phyloP scores from a whole-genome alignment of 192 early-diverging fungal species.

The Phycomyces blakesleeanus region DNA sequence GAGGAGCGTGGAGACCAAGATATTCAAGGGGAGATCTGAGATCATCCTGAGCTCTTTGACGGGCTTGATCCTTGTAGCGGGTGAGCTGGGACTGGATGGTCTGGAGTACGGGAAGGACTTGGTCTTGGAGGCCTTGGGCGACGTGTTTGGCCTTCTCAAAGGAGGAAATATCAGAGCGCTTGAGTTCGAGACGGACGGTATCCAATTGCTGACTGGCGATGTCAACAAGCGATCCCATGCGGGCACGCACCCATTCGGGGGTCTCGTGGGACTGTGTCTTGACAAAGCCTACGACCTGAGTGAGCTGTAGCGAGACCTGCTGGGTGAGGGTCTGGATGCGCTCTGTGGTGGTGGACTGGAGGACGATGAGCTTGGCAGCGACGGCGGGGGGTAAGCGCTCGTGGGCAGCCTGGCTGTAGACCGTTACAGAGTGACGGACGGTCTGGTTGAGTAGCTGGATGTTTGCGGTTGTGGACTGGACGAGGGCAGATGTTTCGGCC shows the following conservation, averaged over 20 bases:
- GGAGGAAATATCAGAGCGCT: conserved; percentile 41
- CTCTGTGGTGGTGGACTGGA: conserved; percentile 19
- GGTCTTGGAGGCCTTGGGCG: conserved; percentile 42
- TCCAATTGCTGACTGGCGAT: conserved; percentile 45
- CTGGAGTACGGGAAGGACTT: conserved; percentile 47
- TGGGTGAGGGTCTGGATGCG: conserved; percentile 23
- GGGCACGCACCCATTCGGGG: conserved; percentile 45
- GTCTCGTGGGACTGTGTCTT: conserved; percentile 42
- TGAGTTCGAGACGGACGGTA: conserved; percentile 38
- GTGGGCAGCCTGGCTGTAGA: conserved; percentile 29
- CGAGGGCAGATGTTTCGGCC: conserved; percentile 25
- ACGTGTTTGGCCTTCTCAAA: conserved; percentile 55
- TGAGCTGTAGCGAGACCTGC: conserved; percentile 25
- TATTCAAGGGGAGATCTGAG: conserved; percentile 27
- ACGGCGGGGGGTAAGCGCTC: conserved; percentile 23
- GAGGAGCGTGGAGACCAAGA: conserved; percentile 24
- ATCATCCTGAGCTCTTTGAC: conserved; percentile 28
- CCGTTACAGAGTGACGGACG: conserved; percentile 17
- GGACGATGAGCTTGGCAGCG: conserved; percentile 11
- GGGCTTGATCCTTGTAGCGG: conserved; percentile 23
- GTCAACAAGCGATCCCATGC: conserved; percentile 37
- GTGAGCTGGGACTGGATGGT: conserved; percentile 36
- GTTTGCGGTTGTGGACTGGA: conserved; percentile 26
- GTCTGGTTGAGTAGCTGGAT: conserved; percentile 25
- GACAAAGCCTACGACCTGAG: conserved; percentile 38